These are phyloP conservation scores for Casuarina glauca DNA, from an alignment of 306 rosid species.

Conservation along the genomic window DNA sequence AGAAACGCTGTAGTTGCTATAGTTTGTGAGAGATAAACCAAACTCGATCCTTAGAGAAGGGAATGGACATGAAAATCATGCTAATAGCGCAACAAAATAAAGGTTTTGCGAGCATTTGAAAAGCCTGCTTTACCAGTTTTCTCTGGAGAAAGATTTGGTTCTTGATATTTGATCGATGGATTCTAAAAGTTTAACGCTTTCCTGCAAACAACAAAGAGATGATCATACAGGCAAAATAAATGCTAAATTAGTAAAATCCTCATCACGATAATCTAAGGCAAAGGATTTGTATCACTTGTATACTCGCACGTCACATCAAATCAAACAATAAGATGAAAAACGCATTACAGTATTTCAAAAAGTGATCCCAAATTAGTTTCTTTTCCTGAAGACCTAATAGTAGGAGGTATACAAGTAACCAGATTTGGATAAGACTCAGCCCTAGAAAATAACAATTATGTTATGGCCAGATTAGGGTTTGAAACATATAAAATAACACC, in stretches of 20 bases:
- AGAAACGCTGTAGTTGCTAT: neutral
- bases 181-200: neutral
- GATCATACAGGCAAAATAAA: neutral
- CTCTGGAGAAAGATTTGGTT: neutral
- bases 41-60: neutral
- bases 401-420: neutral
- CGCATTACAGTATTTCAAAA: neutral
- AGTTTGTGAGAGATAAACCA: neutral
- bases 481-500: constrained; percentile 6
- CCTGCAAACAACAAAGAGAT: neutral
- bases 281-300: neutral
- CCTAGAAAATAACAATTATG: neutral
- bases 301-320: neutral
- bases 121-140: neutral
- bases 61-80: neutral
- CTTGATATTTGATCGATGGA: neutral
- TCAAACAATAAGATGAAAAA: neutral
- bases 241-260: neutral
- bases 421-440: neutral
- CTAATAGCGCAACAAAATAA: neutral
- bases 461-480: constrained; percentile 30
- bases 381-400: neutral
- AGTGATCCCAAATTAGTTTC: neutral
- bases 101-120: neutral
- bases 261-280: neutral